Percentiles rank a stretch among this genome's conserved stretches.
Evolutionary conservation across 2,329 filamentous ascomycete genomes (phyloP).

Genomic region (Phymatotrichopsis omnivora): DNA sequence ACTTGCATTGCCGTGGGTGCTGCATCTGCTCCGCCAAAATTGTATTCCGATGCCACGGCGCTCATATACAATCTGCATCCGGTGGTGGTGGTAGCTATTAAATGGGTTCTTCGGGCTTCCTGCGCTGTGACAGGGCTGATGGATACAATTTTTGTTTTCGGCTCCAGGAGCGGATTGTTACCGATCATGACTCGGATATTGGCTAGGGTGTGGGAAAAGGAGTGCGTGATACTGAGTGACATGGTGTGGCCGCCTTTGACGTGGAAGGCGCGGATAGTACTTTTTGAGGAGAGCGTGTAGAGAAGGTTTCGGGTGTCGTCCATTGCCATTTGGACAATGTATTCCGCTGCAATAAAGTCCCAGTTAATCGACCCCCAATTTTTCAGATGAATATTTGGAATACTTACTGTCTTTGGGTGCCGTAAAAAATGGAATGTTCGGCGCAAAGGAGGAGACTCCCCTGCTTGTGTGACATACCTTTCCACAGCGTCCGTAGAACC

Average conservation of each 20-base stretch:
- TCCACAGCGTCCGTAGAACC: conserved; percentile 81
- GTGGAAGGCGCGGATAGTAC: conserved; percentile 84
- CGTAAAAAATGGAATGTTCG: conserved; percentile 33
- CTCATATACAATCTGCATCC: conserved; percentile 89
- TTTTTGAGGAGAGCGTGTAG: conserved; percentile 80
- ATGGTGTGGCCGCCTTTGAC: conserved; percentile 54
- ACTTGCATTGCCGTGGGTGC: conserved; percentile 93
- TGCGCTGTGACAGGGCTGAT: conserved; percentile 73
- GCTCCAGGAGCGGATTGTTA: conserved; percentile 58
- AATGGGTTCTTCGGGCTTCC: conserved; percentile 72
- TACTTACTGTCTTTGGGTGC: conserved; percentile 24
- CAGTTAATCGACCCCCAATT: conserved; percentile 39
- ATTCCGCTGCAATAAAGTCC: conserved; percentile 43
- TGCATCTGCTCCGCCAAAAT: conserved; percentile 26
- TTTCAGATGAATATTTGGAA: conserved; percentile 18
- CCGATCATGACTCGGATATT: conserved; percentile 81
- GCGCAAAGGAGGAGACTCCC: conserved; percentile 57
- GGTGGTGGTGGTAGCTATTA: conserved; percentile 82
- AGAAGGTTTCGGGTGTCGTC: conserved; percentile 82
- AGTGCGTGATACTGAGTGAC: conserved; percentile 46
- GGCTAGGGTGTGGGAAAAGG: conserved; percentile 45
- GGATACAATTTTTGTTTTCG: conserved; percentile 63
- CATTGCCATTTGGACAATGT: conserved; percentile 67
- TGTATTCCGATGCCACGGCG: conserved; percentile 40
- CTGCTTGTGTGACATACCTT: conserved; percentile 81